A percentile compares a stretch with the other conserved stretches of the same genome.
phyloP scores from a whole-genome alignment of 2,329 filamentous ascomycete genomes.

The Didymella lethalis region DNA sequence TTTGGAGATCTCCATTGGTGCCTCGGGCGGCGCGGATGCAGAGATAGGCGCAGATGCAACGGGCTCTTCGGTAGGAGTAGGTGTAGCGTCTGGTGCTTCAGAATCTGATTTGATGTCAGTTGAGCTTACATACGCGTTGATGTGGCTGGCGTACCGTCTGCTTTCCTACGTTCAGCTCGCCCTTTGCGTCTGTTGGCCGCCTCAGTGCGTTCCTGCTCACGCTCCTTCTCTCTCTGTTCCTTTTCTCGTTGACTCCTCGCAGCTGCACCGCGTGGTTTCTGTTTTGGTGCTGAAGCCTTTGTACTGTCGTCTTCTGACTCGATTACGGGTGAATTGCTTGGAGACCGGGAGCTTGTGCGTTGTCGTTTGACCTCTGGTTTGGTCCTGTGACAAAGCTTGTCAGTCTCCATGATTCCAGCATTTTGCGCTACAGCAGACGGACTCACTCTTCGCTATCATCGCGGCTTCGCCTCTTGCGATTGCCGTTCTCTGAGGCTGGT shows the following conservation, averaged over 20 bases:
- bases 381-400: conserved; percentile 63
- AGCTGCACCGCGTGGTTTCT: conserved; percentile 57
- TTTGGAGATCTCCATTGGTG: conserved; percentile 34
- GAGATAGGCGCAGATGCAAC: conserved; percentile 29
- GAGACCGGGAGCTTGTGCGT: conserved; percentile 68
- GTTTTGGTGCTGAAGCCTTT: conserved; percentile 53
- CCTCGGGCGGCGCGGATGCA: conserved; percentile 40
- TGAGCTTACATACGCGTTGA: conserved; percentile 20
- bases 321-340: conserved; percentile 60
- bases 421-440: conserved; percentile 19
- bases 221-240: conserved; percentile 70
- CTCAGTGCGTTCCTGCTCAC: conserved; percentile 76
- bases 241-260: conserved; percentile 65
- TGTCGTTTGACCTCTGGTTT: conserved; percentile 78
- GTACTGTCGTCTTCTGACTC: conserved; percentile 75
- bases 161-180: conserved; percentile 79
- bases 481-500: conserved; percentile 62
- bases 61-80: conserved; percentile 41
- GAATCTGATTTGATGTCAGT: conserved; percentile 39
- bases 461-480: conserved; percentile 80
- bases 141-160: conserved; percentile 69
- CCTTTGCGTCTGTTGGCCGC: conserved; percentile 82
- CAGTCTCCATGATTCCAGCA: conserved; percentile 25
- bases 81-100: conserved; percentile 38
- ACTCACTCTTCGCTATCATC: conserved; percentile 96